Base-by-base conservation (phyloP, 371 early-diverging fungal genomes). In the Smittium culicis region DNA sequence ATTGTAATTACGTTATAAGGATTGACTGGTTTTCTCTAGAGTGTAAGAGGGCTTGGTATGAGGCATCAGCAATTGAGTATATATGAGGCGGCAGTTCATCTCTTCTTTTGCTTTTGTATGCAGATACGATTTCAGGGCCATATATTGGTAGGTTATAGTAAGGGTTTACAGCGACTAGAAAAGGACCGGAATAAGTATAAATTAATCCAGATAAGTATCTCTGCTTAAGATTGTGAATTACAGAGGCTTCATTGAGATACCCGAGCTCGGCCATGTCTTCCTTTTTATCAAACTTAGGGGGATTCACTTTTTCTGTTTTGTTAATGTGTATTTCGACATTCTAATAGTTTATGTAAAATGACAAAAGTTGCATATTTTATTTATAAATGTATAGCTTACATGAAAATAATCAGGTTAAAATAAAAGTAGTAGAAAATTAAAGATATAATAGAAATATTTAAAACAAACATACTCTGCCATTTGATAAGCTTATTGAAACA, bases 111-210 rank as follows among this genome's bases (percentile, higher is more conserved):
- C 84, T 85, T 68, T 82, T 84, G 79, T 97, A 98, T 0, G 82
- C 76, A 34, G 77, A 76, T 20, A 97, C 82, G 35, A 85, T 81
- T 31, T 93, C 87, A 56, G 90, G 87, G 2, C 88, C 85, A 79
- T 99, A 98, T 66, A 99, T 93, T 29, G 91, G 88, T 0, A 99
- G 75, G 63, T 86, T 79, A 66, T 85, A 90, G 82, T 99, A 99
- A 11, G 99, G 99, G 74, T 99, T 99, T 56, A 99, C 88, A 0
- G 99, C 92, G 0, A 99, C 96, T 78, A 99, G 83, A 81, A 99
- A 99, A 28, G 99, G 86, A 0, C 99, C 99, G 59, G 98, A 97
- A 74, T 98, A 99, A 31, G 99, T 99, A 88, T 99, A 99, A 69
- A 99, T 97, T 63, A 92, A 73, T 69, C 92, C 89, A 31, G 89